These are phyloP conservation scores for Beauveria brongniartii DNA, from an alignment of 2,329 filamentous ascomycete genomes.

Conservation along the genomic window DNA sequence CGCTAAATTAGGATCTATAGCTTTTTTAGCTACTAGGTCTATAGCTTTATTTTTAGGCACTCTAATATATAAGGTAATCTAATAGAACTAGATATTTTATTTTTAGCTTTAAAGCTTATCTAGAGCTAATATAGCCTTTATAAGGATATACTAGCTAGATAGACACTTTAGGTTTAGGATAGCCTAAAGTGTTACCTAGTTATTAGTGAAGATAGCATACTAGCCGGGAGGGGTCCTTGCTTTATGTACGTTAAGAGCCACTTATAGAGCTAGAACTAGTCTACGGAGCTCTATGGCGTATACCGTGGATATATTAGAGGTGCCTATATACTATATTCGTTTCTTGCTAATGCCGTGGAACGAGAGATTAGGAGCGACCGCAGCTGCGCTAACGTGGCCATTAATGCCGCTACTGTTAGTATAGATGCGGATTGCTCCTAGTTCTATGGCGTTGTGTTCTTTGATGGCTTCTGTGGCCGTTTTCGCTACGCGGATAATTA, in stretches of 20 bases:
- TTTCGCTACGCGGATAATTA: no score
- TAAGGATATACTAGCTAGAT: conserved; percentile 22
- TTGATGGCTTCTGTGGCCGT: no score
- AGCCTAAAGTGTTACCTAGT: conserved; percentile 23
- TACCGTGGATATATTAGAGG: conserved; percentile 4
- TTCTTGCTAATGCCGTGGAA: no score
- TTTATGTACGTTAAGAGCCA: conserved; percentile 15
- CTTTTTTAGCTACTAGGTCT: neutral
- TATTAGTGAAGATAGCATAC: conserved; percentile 23
- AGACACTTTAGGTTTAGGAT: conserved; percentile 19
- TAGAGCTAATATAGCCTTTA: conserved; percentile 16
- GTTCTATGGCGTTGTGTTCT: no score
- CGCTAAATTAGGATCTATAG: neutral
- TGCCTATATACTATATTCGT: no score
- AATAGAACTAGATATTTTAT: conserved; percentile 13
- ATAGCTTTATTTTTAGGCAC: conserved; percentile 15
- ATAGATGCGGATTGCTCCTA: no score
- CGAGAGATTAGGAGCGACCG: no score
- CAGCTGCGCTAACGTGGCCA: no score
- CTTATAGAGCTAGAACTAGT: conserved; percentile 20
- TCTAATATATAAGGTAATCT: conserved; percentile 17
- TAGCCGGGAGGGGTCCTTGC: conserved; percentile 11
- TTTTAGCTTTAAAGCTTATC: conserved; percentile 9
- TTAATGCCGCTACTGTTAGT: no score
- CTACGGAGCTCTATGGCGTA: conserved; percentile 22